Percentiles rank a stretch among this genome's conserved stretches.
Conservation (phyloP, 352 stramenopile genomes). For the Globisporangium abappressorium region DNA sequence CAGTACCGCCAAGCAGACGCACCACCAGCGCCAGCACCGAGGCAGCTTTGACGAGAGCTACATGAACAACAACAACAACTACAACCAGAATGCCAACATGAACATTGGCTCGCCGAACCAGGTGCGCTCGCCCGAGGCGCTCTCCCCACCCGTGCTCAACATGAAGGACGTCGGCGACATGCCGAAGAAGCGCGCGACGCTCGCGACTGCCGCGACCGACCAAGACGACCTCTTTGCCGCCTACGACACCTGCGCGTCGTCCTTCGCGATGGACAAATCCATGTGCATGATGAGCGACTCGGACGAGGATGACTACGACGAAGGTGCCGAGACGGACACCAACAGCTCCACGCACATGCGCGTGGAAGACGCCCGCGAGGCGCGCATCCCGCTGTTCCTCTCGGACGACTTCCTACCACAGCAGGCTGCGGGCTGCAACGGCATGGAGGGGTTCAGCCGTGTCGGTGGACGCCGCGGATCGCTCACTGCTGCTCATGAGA, state of each 20-base stretch:
- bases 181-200: constrained; percentile 15
- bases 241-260: constrained; percentile 27
- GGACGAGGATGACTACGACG: constrained; percentile 30
- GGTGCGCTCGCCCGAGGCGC: constrained; percentile 31
- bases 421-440: constrained; percentile 21
- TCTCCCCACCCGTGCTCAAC: constrained; percentile 23
- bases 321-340: constrained; percentile 30
- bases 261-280: constrained; percentile 13
- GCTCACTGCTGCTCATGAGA: constrained; percentile 40
- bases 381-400: constrained; percentile 63
- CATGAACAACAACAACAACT: neutral
- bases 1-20: constrained; percentile 47
- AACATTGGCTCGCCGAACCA: constrained; percentile 27
- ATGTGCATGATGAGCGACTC: constrained; percentile 13
- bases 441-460: constrained; percentile 19
- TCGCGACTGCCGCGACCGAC: constrained; percentile 12
- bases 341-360: constrained; percentile 44
- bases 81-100: neutral
- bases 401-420: constrained; percentile 43
- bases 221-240: constrained; percentile 29
- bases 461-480: constrained; percentile 14
- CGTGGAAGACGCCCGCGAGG: constrained; percentile 43
- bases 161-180: constrained; percentile 29
- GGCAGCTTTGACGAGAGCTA: constrained; percentile 24
- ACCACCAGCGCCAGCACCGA: constrained; percentile 20